Conservation (phyloP, 768 basidiomycete species). For the Tulasnella sp. region DNA sequence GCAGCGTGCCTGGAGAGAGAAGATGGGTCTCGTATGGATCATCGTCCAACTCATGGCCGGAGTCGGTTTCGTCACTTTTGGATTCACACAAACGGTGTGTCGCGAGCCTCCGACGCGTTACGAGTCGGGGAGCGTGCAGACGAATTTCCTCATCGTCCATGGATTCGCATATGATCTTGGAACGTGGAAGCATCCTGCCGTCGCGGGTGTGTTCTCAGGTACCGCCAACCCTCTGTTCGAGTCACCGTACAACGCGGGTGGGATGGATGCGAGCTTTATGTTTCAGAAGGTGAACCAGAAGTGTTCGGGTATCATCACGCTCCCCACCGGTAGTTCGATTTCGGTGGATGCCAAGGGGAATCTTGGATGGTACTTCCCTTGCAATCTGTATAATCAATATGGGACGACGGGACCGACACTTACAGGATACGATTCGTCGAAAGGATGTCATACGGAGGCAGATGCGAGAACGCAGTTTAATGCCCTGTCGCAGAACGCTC, state of each 20-base stretch:
- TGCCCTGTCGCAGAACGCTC: conserved; percentile 22
- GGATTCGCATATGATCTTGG: conserved; percentile 90
- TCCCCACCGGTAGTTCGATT: conserved; percentile 61
- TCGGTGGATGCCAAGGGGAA: conserved; percentile 40
- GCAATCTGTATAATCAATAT: conserved; percentile 77
- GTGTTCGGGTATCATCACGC: conserved; percentile 67
- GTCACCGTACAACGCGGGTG: conserved; percentile 63
- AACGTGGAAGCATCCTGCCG: conserved; percentile 72
- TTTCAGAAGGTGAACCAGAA: conserved; percentile 88
- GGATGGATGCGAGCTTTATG: conserved; percentile 87
- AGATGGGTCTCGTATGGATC: conserved; percentile 83
- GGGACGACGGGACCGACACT: conserved; percentile 51
- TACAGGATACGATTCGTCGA: conserved; percentile 52
- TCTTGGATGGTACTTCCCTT: conserved; percentile 96
- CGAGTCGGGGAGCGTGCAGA: conserved; percentile 66
- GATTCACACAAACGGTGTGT: conserved; percentile 91
- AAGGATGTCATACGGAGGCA: conserved; percentile 61
- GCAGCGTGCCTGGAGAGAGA: conserved; percentile 96
- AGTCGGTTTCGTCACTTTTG: conserved; percentile 97
- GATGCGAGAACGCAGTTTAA: conserved; percentile 37
- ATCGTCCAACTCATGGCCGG: conserved; percentile 77
- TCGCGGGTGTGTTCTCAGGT: conserved; percentile 60
- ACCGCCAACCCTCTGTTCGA: conserved; percentile 72
- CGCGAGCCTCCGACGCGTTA: conserved; percentile 76
- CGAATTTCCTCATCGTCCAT: conserved; percentile 63